Conservation (phyloP, 1,284 basidiomycete species). For the Bondarzewia mesenterica region DNA sequence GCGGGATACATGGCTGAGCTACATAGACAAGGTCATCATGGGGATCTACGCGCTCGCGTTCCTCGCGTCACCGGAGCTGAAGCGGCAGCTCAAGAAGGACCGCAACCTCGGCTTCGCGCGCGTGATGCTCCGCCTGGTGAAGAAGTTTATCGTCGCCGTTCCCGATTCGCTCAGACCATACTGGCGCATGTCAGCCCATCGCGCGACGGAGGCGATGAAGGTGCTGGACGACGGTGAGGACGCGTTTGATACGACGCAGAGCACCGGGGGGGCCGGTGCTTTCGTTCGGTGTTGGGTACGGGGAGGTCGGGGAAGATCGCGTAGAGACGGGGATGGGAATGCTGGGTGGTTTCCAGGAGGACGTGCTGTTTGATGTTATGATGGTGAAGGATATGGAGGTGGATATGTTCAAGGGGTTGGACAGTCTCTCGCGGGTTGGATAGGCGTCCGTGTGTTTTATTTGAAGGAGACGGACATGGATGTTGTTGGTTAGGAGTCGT, state of each 20-base stretch:
- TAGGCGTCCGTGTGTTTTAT: slow-evolving; percentile 10
- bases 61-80: slow-evolving; percentile 68
- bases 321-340: slow-evolving; percentile 67
- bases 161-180: slow-evolving; percentile 40
- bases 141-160: slow-evolving; percentile 44
- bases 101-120: slow-evolving; percentile 50
- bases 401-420: slow-evolving; percentile 65
- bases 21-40: slow-evolving; percentile 74
- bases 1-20: slow-evolving; percentile 64
- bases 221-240: slow-evolving; percentile 77
- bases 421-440: slow-evolving; percentile 64
- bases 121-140: slow-evolving; percentile 59
- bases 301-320: slow-evolving; percentile 59
- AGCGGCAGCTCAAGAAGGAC: slow-evolving; percentile 59
- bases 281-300: slow-evolving; percentile 70
- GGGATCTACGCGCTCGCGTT: slow-evolving; percentile 84
- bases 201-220: slow-evolving; percentile 80
- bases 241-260: slow-evolving; percentile 57
- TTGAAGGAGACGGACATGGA: too few species aligned
- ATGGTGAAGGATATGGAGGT: slow-evolving; percentile 62
- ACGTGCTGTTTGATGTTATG: slow-evolving; percentile 58
- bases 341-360: slow-evolving; percentile 64
- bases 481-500: too few species aligned
- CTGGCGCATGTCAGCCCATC: slow-evolving; percentile 60
- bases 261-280: slow-evolving; percentile 42